Conservation (phyloP, 1,284 basidiomycete species). For the Hypsizygus ulmarius region DNA sequence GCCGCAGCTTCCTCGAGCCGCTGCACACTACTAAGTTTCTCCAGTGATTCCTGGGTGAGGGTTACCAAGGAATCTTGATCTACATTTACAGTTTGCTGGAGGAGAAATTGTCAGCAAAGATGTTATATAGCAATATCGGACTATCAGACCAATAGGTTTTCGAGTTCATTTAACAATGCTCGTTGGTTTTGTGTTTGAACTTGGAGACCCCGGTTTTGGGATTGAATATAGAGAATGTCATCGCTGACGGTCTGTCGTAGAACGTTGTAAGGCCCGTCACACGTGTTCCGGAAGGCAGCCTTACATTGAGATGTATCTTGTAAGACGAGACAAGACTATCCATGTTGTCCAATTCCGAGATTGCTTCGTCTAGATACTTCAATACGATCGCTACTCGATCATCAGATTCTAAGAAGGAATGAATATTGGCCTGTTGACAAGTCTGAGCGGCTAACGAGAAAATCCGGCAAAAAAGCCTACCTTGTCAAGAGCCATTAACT, state of each 20-base stretch:
- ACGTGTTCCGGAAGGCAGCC: slow-evolving; percentile 23
- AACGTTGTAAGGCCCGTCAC: slow-evolving; percentile 9
- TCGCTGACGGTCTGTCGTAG: slow-evolving; percentile 78
- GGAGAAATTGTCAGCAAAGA: neutral
- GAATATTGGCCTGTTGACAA: slow-evolving; percentile 80
- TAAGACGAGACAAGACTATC: slow-evolving; percentile 85
- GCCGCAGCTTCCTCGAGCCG: slow-evolving; percentile 81
- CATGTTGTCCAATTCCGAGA: slow-evolving; percentile 84
- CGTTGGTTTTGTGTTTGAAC: slow-evolving; percentile 97
- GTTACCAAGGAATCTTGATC: slow-evolving; percentile 72
- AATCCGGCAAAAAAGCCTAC: slow-evolving; percentile 37
- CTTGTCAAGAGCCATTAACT: slow-evolving; percentile 88
- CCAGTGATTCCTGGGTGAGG: slow-evolving; percentile 84
- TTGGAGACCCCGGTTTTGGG: slow-evolving; percentile 94
- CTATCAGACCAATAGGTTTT: slow-evolving; percentile 72
- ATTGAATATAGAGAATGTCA: slow-evolving; percentile 95
- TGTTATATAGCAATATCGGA: neutral
- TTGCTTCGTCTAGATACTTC: slow-evolving; percentile 84
- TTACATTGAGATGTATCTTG: slow-evolving; percentile 90
- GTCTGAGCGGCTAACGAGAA: slow-evolving; percentile 7
- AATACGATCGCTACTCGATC: slow-evolving; percentile 85
- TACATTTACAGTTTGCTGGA: slow-evolving; percentile 90
- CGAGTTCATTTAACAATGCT: slow-evolving; percentile 75
- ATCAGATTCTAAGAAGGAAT: slow-evolving; percentile 94
- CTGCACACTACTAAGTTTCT: slow-evolving; percentile 73